These are phyloP conservation scores for Calonectria pseudoturangicola DNA, from an alignment of 2,329 filamentous ascomycete genomes.

Conservation along the genomic window DNA sequence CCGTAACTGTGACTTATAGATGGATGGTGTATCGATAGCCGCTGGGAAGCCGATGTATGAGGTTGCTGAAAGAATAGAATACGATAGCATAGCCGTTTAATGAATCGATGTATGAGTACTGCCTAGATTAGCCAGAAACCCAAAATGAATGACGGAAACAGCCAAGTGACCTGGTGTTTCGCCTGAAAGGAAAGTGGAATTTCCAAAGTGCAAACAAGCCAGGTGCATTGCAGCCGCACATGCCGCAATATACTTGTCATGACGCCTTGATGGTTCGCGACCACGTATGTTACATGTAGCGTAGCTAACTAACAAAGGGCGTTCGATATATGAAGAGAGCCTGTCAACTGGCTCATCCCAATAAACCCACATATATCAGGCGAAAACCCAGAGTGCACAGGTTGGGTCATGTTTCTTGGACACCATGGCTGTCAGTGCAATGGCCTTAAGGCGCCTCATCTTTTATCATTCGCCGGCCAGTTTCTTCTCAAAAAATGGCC, in stretches of 20 bases:
- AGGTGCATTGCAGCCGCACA: too few relatives aligned
- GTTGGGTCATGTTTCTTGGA: background rate
- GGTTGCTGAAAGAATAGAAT: background rate
- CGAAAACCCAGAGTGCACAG: background rate
- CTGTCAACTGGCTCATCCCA: too few relatives aligned
- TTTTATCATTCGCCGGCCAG: background rate
- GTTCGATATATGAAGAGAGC: background rate
- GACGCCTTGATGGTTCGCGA: background rate
- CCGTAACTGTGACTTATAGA: background rate
- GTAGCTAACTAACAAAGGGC: background rate
- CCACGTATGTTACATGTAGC: background rate
- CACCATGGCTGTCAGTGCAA: too few relatives aligned
- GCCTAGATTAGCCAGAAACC: background rate
- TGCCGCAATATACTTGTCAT: background rate
- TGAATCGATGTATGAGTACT: background rate
- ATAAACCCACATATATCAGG: background rate
- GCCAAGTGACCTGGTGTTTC: background rate
- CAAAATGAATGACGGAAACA: background rate
- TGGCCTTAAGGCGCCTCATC: background rate
- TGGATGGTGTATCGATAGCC: too few relatives aligned
- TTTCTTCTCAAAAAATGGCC: background rate
- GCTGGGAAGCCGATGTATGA: background rate
- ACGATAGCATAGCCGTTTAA: background rate
- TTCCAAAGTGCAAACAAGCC: too few relatives aligned
- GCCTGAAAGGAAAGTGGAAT: background rate